Evolutionary conservation across 2,329 filamentous ascomycete species (phyloP).

Genomic region (Trichoderma cornu-damae): DNA sequence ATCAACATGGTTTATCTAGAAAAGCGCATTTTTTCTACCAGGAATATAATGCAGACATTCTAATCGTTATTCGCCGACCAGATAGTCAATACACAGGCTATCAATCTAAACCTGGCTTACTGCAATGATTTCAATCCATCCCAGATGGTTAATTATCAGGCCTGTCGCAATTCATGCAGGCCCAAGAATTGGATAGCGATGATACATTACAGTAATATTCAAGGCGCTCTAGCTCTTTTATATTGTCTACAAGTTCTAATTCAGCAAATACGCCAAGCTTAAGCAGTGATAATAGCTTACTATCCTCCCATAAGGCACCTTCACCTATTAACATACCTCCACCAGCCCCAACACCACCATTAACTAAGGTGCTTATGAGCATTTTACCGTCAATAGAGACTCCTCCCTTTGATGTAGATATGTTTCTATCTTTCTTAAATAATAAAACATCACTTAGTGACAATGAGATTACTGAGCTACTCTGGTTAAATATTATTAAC

Average conservation of each 20-base stretch:
- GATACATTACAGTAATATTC: neutral
- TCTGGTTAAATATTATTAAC: neutral
- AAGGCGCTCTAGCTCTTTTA: neutral
- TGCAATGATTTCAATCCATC: neutral
- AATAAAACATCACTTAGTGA: neutral
- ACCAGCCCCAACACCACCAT: neutral
- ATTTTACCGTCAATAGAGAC: neutral
- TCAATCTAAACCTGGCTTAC: constrained; percentile 13
- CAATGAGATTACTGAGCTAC: neutral
- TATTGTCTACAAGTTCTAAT: neutral
- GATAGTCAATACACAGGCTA: constrained; percentile 9
- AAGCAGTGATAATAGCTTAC: neutral
- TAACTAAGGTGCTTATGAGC: neutral
- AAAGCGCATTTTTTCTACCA: constrained; percentile 1
- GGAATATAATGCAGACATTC: constrained; percentile 9
- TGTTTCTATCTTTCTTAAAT: neutral
- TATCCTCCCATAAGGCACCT: neutral
- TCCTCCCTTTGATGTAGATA: neutral
- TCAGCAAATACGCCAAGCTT: neutral
- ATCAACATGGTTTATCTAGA: neutral
- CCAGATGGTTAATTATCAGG: neutral
- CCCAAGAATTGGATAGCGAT: neutral
- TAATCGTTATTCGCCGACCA: neutral
- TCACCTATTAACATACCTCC: neutral
- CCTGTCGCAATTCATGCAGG: neutral